Conservation (phyloP, 106 monocot species). For the Phalaenopsis equestris region DNA sequence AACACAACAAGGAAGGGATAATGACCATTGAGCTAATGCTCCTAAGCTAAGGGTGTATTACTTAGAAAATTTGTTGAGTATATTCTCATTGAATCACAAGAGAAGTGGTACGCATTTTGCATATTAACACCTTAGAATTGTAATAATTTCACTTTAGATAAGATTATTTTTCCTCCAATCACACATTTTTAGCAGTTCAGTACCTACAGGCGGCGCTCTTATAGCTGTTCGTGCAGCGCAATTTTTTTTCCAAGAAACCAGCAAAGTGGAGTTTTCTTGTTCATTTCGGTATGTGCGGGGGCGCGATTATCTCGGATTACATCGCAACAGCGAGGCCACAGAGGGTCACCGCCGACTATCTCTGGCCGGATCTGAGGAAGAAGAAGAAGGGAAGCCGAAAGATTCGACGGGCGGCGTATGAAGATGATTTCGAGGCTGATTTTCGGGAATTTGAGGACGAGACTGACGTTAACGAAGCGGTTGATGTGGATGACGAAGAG, state of each 20-base stretch:
- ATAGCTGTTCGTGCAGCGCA: background rate
- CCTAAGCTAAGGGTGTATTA: too few species aligned
- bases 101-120: too few species aligned
- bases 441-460: conserved; percentile 34
- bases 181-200: background rate
- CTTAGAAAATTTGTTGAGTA: too few species aligned
- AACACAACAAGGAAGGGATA: too few species aligned
- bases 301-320: conserved; percentile 18
- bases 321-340: conserved; percentile 9
- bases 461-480: conserved; percentile 16
- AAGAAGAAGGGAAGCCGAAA: conserved; percentile 10
- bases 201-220: background rate
- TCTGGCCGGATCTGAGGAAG: conserved; percentile 34
- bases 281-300: conserved; percentile 16
- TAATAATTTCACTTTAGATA: too few species aligned
- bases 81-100: too few species aligned
- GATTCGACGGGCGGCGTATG: conserved; percentile 9
- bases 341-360: conserved; percentile 26
- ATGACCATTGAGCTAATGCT: too few species aligned
- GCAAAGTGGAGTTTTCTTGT: background rate
- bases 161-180: too few species aligned
- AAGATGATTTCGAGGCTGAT: conserved; percentile 35
- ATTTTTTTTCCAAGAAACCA: background rate
- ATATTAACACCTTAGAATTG: too few species aligned
- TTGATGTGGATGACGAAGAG: conserved; percentile 8